A percentile compares a stretch with the other conserved stretches of the same genome.
phyloP scores from a whole-genome alignment of 352 stramenopile genomes.

The Salisapilia sapeloensis region DNA sequence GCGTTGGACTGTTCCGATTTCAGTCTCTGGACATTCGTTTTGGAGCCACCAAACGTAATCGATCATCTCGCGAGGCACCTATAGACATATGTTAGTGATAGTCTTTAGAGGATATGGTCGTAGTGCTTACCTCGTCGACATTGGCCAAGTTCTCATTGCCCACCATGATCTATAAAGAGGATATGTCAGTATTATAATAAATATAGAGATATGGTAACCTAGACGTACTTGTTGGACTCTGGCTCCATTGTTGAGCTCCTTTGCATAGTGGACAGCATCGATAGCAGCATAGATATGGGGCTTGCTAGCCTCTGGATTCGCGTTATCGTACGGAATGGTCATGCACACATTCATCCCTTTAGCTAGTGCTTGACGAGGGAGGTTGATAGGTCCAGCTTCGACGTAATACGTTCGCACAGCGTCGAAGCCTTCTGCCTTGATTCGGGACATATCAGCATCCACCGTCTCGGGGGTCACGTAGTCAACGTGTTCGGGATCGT shows the following conservation, averaged over 20 bases:
- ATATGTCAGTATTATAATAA: too few species aligned
- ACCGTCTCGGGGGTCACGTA: conserved; percentile 18
- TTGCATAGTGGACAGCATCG: conserved; percentile 8
- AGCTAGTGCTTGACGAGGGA: conserved; percentile 19
- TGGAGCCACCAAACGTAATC: conserved; percentile 21
- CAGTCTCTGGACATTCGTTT: conserved; percentile 8
- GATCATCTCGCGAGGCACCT: conserved; percentile 19
- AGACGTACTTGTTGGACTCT: too few species aligned
- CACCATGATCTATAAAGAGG: conserved; percentile 40
- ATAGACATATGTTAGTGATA: too few species aligned
- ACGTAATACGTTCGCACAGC: conserved; percentile 34
- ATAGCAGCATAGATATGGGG: conserved; percentile 16
- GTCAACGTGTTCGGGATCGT: conserved; percentile 19
- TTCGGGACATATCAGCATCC: conserved; percentile 17
- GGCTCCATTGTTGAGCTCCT: conserved; percentile 7
- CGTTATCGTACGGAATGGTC: conserved; percentile 23
- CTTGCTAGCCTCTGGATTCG: conserved; percentile 10
- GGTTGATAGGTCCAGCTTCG: conserved; percentile 13
- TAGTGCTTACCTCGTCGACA: too few species aligned
- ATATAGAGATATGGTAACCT: too few species aligned
- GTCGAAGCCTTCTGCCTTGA: conserved; percentile 24
- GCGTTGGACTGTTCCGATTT: conserved; percentile 24
- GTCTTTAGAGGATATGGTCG: too few species aligned
- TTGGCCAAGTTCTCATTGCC: conserved; percentile 37
- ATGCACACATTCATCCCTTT: conserved; percentile 27